A percentile compares a stretch with the other conserved stretches of the same genome.
These are phyloP conservation scores for Pholiota conissans DNA, from an alignment of 768 basidiomycete genomes.

Conservation along the genomic window DNA sequence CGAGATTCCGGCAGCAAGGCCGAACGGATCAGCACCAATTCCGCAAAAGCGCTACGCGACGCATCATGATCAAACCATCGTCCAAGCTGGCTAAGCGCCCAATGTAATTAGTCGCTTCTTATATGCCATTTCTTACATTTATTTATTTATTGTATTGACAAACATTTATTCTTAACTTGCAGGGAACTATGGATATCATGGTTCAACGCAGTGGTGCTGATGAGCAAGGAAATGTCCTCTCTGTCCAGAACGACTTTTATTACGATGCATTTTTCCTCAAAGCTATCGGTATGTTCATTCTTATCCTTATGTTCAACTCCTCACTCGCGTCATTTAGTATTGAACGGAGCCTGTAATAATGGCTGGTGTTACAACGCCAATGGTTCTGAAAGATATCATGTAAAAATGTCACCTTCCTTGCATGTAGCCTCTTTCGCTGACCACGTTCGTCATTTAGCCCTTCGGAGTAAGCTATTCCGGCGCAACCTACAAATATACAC, in stretches of 20 bases:
- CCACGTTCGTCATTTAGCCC: constrained; percentile 51
- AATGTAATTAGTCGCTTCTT: no score
- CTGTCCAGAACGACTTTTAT: constrained; percentile 97
- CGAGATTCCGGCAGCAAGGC: no score
- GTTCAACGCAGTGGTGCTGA: constrained; percentile 79
- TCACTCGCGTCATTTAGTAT: constrained; percentile 44
- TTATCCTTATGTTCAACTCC: no score
- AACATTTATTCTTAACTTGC: no score
- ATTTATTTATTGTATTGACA: no score
- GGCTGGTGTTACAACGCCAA: constrained; percentile 71
- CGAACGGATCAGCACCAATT: no score
- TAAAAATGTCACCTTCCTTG: constrained; percentile 33
- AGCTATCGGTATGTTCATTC: constrained; percentile 69
- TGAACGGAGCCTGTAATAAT: constrained; percentile 91
- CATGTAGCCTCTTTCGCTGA: not conserved
- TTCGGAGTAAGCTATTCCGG: constrained; percentile 95
- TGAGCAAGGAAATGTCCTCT: constrained; percentile 60
- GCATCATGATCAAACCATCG: no score
- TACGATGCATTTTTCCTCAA: constrained; percentile 99
- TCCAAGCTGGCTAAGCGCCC: not conserved
- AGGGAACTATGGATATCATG: constrained; percentile 92
- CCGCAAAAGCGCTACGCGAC: no score
- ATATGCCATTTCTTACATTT: no score
- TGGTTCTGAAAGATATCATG: constrained; percentile 68
- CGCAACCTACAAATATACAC: constrained; percentile 95